A percentile compares a stretch with the other conserved stretches of the same genome.
Conservation (phyloP, 805 yeast species). For the Pichia cephalocereana region DNA sequence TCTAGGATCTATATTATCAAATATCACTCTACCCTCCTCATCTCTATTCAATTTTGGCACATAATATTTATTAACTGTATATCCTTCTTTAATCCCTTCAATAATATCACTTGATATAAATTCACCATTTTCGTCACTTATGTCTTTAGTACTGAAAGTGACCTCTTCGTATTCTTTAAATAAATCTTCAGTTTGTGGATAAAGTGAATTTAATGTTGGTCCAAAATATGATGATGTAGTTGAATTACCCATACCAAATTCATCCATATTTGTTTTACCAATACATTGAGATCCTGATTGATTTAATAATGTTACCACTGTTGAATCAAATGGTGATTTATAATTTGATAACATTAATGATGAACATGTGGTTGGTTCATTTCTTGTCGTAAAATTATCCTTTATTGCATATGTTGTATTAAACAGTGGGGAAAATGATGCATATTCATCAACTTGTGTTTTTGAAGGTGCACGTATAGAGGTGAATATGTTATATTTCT, state of each 20-base stretch:
- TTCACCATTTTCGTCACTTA: conserved; percentile 1
- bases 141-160: conserved; percentile 18
- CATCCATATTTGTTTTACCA: conserved; percentile 91
- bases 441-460: not conserved
- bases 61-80: conserved; percentile 8
- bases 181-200: conserved; percentile 15
- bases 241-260: conserved; percentile 94
- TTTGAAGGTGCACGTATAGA: conserved; percentile 20
- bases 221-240: conserved; percentile 50
- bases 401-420: conserved; percentile 43
- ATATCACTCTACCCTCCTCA: not conserved
- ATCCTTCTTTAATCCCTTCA: not conserved
- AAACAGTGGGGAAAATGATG: conserved; percentile 6
- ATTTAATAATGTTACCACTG: conserved; percentile 50
- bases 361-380: conserved; percentile 66
- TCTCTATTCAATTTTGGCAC: conserved; percentile 10
- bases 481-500: conserved; percentile 31
- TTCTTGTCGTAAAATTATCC: conserved; percentile 68
- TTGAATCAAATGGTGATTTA: conserved; percentile 72
- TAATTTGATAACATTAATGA: conserved; percentile 56
- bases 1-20: not conserved
- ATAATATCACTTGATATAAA: conserved; percentile 2
- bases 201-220: conserved; percentile 44
- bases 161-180: conserved; percentile 17
- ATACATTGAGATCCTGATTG: conserved; percentile 42